Conservation (phyloP, 208 protist species). For the Balamuthia mandrillaris region DNA sequence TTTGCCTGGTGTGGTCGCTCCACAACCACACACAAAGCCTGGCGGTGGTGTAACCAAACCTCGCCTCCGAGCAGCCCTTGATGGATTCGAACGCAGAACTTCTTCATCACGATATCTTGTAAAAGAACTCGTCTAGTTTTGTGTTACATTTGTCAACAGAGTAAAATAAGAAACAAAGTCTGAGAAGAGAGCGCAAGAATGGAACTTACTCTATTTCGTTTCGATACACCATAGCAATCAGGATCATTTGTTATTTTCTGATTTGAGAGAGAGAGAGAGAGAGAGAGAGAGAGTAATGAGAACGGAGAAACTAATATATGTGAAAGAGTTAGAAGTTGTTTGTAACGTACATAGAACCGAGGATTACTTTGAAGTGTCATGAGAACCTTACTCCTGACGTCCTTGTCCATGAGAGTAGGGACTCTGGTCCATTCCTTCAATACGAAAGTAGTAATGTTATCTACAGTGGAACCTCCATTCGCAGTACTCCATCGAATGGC, state of each 20-base stretch:
- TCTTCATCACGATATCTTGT: background rate
- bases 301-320: background rate
- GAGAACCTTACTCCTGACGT: too few relatives aligned
- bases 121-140: background rate
- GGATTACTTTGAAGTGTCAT: too few relatives aligned
- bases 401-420: too few relatives aligned
- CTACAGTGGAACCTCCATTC: background rate
- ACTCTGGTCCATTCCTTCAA: background rate
- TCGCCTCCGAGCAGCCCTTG: background rate
- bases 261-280: background rate
- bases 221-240: too few relatives aligned
- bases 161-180: background rate
- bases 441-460: background rate
- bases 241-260: too few relatives aligned
- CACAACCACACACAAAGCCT: constrained; percentile 3
- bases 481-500: background rate
- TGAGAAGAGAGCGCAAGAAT: background rate
- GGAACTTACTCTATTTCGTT: background rate
- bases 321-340: background rate
- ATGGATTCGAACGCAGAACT: background rate
- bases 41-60: background rate
- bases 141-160: background rate
- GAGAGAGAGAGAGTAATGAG: background rate
- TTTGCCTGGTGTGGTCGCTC: background rate
- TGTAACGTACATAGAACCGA: background rate